Evolutionary conservation across 257 asterid genomes (phyloP).

Genomic region (Fraxinus anomala): DNA sequence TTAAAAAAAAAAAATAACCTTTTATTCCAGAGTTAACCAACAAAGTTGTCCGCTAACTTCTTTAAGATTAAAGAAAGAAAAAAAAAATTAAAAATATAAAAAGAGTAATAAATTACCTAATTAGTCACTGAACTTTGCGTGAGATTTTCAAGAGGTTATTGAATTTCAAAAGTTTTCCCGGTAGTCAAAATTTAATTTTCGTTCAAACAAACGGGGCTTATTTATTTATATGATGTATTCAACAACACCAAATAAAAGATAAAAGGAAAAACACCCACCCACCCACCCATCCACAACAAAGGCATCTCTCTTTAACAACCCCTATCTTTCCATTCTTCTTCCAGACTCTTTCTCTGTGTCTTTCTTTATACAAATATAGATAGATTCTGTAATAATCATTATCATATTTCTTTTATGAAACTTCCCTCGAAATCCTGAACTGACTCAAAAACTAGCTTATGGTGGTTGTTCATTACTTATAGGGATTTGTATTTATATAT

Average conservation of each 20-base stretch:
- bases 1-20: too few species aligned
- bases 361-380: conserved; percentile 16
- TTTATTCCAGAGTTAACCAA: too few species aligned
- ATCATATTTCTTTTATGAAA: conserved; percentile 38
- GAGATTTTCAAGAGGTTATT: too few species aligned
- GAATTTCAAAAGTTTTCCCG: too few species aligned
- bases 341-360: conserved; percentile 25
- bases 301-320: conserved; percentile 41
- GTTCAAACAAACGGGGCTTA: too few species aligned
- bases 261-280: conserved; percentile 18
- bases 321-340: conserved; percentile 21
- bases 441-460: conserved; percentile 21
- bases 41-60: too few species aligned
- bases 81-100: too few species aligned
- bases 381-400: conserved; percentile 34
- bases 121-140: too few species aligned
- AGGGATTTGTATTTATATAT: conserved; percentile 29
- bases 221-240: background rate
- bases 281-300: conserved; percentile 25
- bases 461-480: conserved; percentile 36
- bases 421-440: conserved; percentile 36
- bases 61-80: too few species aligned
- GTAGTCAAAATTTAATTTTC: too few species aligned
- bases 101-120: too few species aligned
- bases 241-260: background rate